Conservation (phyloP, 495 filamentous ascomycete genomes). For the Penicillium manginii region DNA sequence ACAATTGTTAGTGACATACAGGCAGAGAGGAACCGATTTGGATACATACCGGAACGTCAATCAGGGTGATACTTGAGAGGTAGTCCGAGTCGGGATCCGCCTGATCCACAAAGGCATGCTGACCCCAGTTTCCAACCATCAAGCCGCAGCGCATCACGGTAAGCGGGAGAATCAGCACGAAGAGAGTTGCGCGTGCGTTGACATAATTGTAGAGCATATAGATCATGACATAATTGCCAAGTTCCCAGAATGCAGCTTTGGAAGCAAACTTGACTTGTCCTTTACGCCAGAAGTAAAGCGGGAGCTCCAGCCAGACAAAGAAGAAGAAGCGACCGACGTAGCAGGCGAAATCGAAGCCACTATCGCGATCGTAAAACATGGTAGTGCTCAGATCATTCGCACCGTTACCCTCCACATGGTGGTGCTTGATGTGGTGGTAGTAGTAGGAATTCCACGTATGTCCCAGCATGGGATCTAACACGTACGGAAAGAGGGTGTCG, state of each 20-base stretch:
- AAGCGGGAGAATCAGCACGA: conserved; percentile 64
- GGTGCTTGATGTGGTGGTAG: conserved; percentile 85
- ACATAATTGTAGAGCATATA: conserved; percentile 48
- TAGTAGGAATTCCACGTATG: conserved; percentile 85
- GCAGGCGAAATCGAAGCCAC: conserved; percentile 60
- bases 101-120: conserved; percentile 74
- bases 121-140: conserved; percentile 78
- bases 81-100: conserved; percentile 70
- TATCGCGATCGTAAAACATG: conserved; percentile 75
- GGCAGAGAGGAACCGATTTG: not conserved
- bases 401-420: conserved; percentile 82
- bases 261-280: conserved; percentile 53
- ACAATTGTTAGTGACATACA: conserved; percentile 11
- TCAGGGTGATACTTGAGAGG: conserved; percentile 70
- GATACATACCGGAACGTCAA: conserved; percentile 67
- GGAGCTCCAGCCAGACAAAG: conserved; percentile 73
- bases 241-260: conserved; percentile 60
- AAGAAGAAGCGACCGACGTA: conserved; percentile 76
- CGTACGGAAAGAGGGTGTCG: conserved; percentile 70
- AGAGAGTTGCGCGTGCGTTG: conserved; percentile 57
- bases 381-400: conserved; percentile 76
- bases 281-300: conserved; percentile 68
- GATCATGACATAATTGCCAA: conserved; percentile 54
- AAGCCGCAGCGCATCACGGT: conserved; percentile 62
- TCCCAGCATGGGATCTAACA: conserved; percentile 74